Percentiles rank a stretch among this genome's conserved stretches.
Evolutionary conservation across 2,329 filamentous ascomycete genomes (phyloP).

Genomic region (Xylaria sp.): DNA sequence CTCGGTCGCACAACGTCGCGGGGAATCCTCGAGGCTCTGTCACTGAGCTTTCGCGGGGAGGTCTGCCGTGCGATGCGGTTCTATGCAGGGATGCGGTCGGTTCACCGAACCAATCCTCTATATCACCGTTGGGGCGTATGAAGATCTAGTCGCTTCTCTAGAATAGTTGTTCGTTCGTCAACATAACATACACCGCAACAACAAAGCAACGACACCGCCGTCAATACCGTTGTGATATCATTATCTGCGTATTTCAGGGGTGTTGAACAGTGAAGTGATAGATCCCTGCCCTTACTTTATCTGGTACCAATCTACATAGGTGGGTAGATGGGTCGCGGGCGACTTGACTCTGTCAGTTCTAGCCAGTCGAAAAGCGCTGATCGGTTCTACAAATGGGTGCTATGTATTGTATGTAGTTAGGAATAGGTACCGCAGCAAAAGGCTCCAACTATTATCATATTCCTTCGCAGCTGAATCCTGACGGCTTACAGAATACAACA

Average conservation of each 20-base stretch:
- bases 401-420: not conserved
- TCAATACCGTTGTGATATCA: slow-evolving; percentile 24
- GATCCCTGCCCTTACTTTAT: slow-evolving; percentile 24
- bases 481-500: not conserved
- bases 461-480: not conserved
- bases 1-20: slow-evolving; percentile 43
- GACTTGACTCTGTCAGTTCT: slow-evolving; percentile 4
- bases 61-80: slow-evolving; percentile 6
- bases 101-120: slow-evolving; percentile 25
- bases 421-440: not conserved
- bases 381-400: not conserved
- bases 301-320: slow-evolving; percentile 5
- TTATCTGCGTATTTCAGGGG: slow-evolving; percentile 21
- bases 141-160: not conserved
- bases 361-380: not conserved
- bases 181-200: not conserved
- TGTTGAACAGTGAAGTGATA: slow-evolving; percentile 23
- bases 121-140: slow-evolving; percentile 7
- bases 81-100: slow-evolving; percentile 1
- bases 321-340: slow-evolving; percentile 16
- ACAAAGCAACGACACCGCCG: not conserved
- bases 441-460: not conserved
- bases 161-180: not conserved
- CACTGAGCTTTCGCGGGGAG: slow-evolving; percentile 19
- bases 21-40: slow-evolving; percentile 37